These are phyloP conservation scores for Eimeria mitis DNA, from an alignment of 169 alveolate genomes.

Conservation along the genomic window DNA sequence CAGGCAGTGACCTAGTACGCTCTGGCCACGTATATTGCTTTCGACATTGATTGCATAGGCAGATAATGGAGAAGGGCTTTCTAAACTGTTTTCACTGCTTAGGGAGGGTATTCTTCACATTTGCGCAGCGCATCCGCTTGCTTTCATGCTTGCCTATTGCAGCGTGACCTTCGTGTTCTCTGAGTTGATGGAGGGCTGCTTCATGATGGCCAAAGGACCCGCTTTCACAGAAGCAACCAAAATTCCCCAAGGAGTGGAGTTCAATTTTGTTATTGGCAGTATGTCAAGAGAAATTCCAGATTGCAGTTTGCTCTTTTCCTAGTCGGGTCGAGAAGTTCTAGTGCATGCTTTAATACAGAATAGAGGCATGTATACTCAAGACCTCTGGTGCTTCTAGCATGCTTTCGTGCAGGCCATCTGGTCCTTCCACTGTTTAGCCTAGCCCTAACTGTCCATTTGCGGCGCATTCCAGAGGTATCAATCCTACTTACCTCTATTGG, in stretches of 20 bases:
- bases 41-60: not conserved
- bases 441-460: constrained; percentile 44
- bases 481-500: not conserved
- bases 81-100: not conserved
- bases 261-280: constrained; percentile 41
- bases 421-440: constrained; percentile 38
- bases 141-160: not conserved
- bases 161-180: constrained; percentile 29
- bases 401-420: constrained; percentile 28
- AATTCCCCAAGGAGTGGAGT: constrained; percentile 23
- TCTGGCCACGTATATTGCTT: not conserved
- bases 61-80: not conserved
- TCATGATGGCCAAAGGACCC: not conserved
- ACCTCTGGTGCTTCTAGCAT: not conserved
- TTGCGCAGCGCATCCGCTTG: not conserved
- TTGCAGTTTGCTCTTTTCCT: not conserved
- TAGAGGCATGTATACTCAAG: not conserved
- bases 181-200: constrained; percentile 36
- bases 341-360: not conserved
- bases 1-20: constrained; percentile 67
- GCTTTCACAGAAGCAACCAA: constrained; percentile 4
- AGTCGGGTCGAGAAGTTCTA: not conserved
- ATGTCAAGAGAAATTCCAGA: not conserved
- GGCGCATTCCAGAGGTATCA: constrained; percentile 36
- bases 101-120: not conserved